Evolutionary conservation across 768 basidiomycete genomes (phyloP).

Genomic region (Baorangia bicolor): DNA sequence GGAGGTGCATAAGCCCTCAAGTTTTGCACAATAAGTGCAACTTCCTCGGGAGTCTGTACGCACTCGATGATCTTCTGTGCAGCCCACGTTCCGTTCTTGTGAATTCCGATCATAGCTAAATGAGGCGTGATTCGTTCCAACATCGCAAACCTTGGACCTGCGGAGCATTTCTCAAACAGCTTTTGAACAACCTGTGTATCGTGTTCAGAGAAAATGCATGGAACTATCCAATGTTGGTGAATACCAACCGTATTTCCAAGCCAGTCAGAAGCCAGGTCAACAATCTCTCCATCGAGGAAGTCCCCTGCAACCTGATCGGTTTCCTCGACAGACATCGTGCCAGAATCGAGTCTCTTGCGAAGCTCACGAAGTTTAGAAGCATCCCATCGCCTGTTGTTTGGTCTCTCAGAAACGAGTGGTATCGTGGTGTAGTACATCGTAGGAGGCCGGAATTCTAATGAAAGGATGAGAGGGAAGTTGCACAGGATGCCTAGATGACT

Average conservation of each 20-base stretch:
- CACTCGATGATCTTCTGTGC: slow-evolving; percentile 99
- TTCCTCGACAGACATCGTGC: slow-evolving; percentile 78
- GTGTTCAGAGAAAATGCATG: slow-evolving; percentile 2
- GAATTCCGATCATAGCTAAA: slow-evolving; percentile 95
- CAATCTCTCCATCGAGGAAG: slow-evolving; percentile 91
- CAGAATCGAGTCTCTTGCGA: slow-evolving; percentile 91
- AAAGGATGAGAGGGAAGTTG: slow-evolving; percentile 11
- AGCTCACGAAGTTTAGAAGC: slow-evolving; percentile 91
- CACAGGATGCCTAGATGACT: slow-evolving; percentile 27
- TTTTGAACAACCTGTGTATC: slow-evolving; percentile 84
- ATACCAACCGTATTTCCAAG: slow-evolving; percentile 80
- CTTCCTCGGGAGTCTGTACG: slow-evolving; percentile 83
- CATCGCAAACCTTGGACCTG: slow-evolving; percentile 79
- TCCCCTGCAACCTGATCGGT: slow-evolving; percentile 89
- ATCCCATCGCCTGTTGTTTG: slow-evolving; percentile 88
- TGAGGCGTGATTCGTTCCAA: slow-evolving; percentile 92
- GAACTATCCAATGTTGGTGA: neutral
- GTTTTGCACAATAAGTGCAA: slow-evolving; percentile 80
- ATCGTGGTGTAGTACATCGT: slow-evolving; percentile 97
- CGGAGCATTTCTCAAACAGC: slow-evolving; percentile 87
- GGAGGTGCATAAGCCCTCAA: slow-evolving; percentile 91
- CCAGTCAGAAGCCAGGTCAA: slow-evolving; percentile 96
- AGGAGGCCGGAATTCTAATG: slow-evolving; percentile 82
- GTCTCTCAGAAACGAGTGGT: slow-evolving; percentile 82
- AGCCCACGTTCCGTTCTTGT: slow-evolving; percentile 99